Percentiles rank a stretch among this genome's conserved stretches.
Evolutionary conservation across 345 rosid genomes (phyloP).

Genomic region (Trapa incisa): DNA sequence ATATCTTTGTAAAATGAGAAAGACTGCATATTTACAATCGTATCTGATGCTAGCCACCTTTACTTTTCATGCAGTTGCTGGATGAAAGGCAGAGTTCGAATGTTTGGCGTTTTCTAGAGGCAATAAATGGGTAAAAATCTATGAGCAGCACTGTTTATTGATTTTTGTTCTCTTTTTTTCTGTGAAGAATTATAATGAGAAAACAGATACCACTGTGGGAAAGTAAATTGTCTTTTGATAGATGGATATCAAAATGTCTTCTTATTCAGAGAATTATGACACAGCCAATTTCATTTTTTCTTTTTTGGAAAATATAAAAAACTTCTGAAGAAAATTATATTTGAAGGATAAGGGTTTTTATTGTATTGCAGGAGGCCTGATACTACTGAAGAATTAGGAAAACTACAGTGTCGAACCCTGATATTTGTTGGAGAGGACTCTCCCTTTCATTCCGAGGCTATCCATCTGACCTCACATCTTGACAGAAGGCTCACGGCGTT

Average conservation of each 20-base stretch:
- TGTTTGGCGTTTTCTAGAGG: constrained; percentile 79
- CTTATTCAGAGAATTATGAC: neutral
- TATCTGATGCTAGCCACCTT: neutral
- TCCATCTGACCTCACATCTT: constrained; percentile 68
- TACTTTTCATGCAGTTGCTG: constrained; percentile 41
- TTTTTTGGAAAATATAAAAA: neutral
- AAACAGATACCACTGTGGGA: neutral
- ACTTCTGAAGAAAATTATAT: neutral
- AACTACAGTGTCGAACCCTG: constrained; percentile 61
- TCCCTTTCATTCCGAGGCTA: constrained; percentile 72
- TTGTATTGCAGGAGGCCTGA: constrained; percentile 61
- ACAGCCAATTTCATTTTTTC: neutral
- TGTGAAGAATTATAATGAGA: neutral
- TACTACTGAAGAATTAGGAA: constrained; percentile 62
- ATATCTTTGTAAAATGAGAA: neutral
- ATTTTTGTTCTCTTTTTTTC: neutral
- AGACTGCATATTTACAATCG: neutral
- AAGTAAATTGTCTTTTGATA: neutral
- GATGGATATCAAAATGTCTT: neutral
- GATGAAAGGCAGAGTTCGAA: constrained; percentile 72
- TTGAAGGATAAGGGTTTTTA: neutral
- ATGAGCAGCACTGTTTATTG: neutral
- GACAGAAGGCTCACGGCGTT: constrained; percentile 76
- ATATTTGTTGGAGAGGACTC: constrained; percentile 87
- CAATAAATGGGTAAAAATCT: constrained; percentile 52